phyloP scores from a whole-genome alignment of 805 yeast genomes.

The Yueomyces sinensis region DNA sequence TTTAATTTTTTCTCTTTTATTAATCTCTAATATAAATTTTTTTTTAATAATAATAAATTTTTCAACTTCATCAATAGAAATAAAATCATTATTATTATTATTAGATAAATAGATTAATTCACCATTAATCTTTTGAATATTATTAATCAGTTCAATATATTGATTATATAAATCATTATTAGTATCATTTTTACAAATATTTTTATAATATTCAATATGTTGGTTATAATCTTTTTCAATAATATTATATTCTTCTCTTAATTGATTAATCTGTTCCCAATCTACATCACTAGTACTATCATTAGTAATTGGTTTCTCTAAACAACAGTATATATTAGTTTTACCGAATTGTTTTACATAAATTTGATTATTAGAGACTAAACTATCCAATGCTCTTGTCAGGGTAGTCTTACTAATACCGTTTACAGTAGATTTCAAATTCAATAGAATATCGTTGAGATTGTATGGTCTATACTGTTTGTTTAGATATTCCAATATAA shows the following conservation, averaged over 20 bases:
- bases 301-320: conserved; percentile 14
- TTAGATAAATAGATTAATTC: conserved; percentile 4
- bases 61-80: conserved; percentile 7
- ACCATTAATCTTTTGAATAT: conserved; percentile 3
- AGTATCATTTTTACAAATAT: conserved; percentile 7
- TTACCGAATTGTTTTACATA: conserved; percentile 32
- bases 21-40: conserved; percentile 8
- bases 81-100: background rate
- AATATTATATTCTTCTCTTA: conserved; percentile 14
- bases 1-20: conserved; percentile 8
- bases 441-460: conserved; percentile 31
- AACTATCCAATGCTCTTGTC: conserved; percentile 25
- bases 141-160: conserved; percentile 2
- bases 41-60: conserved; percentile 5
- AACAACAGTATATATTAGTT: conserved; percentile 29
- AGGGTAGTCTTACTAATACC: conserved; percentile 6
- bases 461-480: conserved; percentile 37
- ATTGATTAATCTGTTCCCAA: conserved; percentile 10
- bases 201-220: conserved; percentile 4
- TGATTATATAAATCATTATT: conserved; percentile 6
- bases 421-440: conserved; percentile 26
- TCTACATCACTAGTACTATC: conserved; percentile 6
- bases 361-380: conserved; percentile 24
- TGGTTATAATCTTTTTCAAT: conserved; percentile 9
- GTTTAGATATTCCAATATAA: conserved; percentile 22